phyloP scores from a whole-genome alignment of 2,329 filamentous ascomycete species.

The Claviceps sp. region DNA sequence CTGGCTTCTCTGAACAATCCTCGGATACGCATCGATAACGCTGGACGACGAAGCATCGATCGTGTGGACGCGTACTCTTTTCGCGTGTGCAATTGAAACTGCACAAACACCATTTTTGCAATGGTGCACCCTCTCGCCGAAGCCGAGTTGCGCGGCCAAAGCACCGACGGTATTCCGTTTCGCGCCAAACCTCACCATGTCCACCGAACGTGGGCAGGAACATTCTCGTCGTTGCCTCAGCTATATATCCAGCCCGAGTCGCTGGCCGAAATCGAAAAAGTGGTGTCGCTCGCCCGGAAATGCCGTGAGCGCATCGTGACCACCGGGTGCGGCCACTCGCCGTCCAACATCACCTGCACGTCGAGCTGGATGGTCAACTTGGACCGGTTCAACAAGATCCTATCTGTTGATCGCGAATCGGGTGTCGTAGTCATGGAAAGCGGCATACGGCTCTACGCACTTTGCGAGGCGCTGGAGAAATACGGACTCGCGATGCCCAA shows the following conservation, averaged over 20 bases:
- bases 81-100: background rate
- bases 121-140: conserved; percentile 27
- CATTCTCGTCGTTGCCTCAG: conserved; percentile 79
- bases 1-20: background rate
- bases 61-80: background rate
- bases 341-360: conserved; percentile 82
- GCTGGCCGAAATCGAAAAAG: conserved; percentile 69
- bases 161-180: conserved; percentile 48
- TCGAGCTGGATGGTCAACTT: conserved; percentile 92
- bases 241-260: conserved; percentile 79
- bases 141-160: conserved; percentile 18
- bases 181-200: conserved; percentile 57
- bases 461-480: conserved; percentile 61
- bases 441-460: conserved; percentile 68
- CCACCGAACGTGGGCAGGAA: conserved; percentile 90
- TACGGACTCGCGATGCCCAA: conserved; percentile 78
- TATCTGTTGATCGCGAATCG: conserved; percentile 53
- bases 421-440: conserved; percentile 65
- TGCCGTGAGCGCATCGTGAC: conserved; percentile 73
- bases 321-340: conserved; percentile 85
- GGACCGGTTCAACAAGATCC: conserved; percentile 62
- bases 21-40: background rate
- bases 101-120: background rate
- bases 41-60: background rate
- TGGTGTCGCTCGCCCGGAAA: conserved; percentile 64